Evolutionary conservation across 176 grass and related monocot species (phyloP).

Genomic region (Oryza longistaminata): DNA sequence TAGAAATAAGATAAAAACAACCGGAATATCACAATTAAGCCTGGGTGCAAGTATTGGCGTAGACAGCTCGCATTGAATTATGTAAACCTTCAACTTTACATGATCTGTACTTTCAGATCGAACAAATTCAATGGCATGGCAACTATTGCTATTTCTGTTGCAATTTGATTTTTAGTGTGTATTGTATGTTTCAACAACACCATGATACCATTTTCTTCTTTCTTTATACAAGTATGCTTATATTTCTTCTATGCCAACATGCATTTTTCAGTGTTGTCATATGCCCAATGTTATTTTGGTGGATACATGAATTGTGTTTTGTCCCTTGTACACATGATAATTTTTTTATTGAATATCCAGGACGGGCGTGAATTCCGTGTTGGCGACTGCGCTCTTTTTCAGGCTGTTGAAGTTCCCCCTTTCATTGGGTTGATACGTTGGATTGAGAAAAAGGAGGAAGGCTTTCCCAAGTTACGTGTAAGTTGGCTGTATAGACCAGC

Average conservation of each 20-base stretch:
- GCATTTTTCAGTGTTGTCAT: not conserved
- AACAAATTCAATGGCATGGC: not conserved
- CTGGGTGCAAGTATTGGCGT: not conserved
- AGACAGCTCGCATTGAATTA: not conserved
- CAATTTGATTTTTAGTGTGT: conserved; percentile 8
- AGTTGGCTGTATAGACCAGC: conserved; percentile 86
- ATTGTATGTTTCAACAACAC: not conserved
- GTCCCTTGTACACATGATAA: conserved; percentile 3
- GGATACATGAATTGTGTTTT: not conserved
- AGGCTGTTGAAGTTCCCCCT: conserved; percentile 58
- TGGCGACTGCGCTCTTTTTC: conserved; percentile 75
- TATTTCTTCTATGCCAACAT: not conserved
- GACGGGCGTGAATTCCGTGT: conserved; percentile 70
- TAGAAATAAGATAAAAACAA: not conserved
- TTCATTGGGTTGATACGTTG: conserved; percentile 85
- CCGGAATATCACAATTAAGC: not conserved
- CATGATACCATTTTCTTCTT: not conserved
- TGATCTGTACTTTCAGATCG: not conserved
- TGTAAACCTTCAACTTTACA: not conserved
- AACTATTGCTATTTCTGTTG: not conserved
- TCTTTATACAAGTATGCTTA: not conserved
- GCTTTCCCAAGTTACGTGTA: conserved; percentile 59
- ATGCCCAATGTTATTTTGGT: not conserved
- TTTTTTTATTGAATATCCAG: conserved; percentile 47
- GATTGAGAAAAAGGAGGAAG: conserved; percentile 53